Base-by-base conservation (phyloP, 192 early-diverging fungal genomes). In the Spizellomyces sp. region DNA sequence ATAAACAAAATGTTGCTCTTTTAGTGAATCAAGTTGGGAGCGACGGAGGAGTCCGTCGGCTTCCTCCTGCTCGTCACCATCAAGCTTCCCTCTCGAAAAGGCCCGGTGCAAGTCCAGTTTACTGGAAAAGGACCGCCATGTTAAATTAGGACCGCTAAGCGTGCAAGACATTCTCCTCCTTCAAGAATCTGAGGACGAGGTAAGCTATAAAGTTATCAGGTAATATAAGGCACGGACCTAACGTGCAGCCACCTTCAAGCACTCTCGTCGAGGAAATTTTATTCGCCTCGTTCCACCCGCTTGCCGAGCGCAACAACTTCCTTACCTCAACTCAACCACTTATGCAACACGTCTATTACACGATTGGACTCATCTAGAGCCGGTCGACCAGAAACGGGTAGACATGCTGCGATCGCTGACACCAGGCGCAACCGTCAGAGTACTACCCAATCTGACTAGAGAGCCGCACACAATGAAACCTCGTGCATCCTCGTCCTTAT, bases 101-200 rank as follows among this genome's bases (percentile, higher is more conserved):
- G 76, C 27, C 27, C 27, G 27, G 27, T 36, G 27, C 27, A 36
- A 36, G 27, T 36, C 27, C 27, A 36, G 27, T 36, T 2, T 36
- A 36, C 27, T 36, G 27, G 27, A 36, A 36, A 36, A 36, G 27
- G 27, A 36, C 3, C 75, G 54, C 70, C 75, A 12, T 42, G 73
- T 4, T 9, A 71, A 41, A 55, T 68, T 21, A 46, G 19, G 17
- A 1, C 48, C 10, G 62, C 72, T 45, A 8, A 48, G 8, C 52
- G 60, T 36, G 8, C 58, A 21, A 12, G 81, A 83, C 56, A 47
- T 78, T 5, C 14, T 64, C 44, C 46, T 77, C 17, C 59, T 83
- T n/a, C 55, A 64, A 60, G 76, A 81, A 54, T 45, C 68, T 4
- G 83, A 84, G 63, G 78, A 84, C 48, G 83, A 84, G 75, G 77